Percentiles rank a stretch among this genome's conserved stretches.
These are phyloP conservation scores for Trypanosoma boissoni DNA, from an alignment of 208 protist species.

Conservation along the genomic window DNA sequence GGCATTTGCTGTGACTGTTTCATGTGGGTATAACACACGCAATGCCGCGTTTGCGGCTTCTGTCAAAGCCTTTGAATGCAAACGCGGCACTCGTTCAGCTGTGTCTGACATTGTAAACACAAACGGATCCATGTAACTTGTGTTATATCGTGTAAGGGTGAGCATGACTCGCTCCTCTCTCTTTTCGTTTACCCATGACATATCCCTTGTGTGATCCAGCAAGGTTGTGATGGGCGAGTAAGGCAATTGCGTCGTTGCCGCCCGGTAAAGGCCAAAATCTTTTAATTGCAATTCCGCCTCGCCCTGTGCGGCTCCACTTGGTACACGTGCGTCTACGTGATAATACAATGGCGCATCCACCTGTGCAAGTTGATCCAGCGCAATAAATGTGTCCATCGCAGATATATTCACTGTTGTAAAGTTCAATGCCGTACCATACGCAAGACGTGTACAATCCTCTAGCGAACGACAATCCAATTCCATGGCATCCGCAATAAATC, in stretches of 20 bases:
- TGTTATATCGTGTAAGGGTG: conserved; percentile 30
- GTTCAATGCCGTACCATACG: conserved; percentile 34
- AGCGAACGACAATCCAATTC: conserved; percentile 11
- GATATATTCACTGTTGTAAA: conserved; percentile 36
- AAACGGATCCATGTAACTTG: conserved; percentile 17
- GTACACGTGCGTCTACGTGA: conserved; percentile 36
- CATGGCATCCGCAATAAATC: conserved; percentile 28
- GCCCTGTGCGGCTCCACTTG: conserved; percentile 10
- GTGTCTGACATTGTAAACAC: conserved; percentile 27
- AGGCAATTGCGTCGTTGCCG: conserved; percentile 17
- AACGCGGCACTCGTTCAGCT: neutral
- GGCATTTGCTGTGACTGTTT: conserved; percentile 7
- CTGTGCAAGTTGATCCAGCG: conserved; percentile 34
- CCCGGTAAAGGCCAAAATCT: neutral
- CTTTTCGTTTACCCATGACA: conserved; percentile 1
- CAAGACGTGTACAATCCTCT: conserved; percentile 19
- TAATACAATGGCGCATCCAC: conserved; percentile 23
- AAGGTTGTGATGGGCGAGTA: conserved; percentile 30
- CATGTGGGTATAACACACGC: conserved; percentile 5
- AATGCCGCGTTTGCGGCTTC: conserved; percentile 18
- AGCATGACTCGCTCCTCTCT: too few species aligned
- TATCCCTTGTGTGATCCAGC: conserved; percentile 2
- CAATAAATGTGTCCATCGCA: conserved; percentile 27
- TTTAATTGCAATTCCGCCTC: conserved; percentile 6
- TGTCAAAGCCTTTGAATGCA: conserved; percentile 4